Conservation (phyloP, 108 stramenopile species). For the Aurantiochytrium sp. region DNA sequence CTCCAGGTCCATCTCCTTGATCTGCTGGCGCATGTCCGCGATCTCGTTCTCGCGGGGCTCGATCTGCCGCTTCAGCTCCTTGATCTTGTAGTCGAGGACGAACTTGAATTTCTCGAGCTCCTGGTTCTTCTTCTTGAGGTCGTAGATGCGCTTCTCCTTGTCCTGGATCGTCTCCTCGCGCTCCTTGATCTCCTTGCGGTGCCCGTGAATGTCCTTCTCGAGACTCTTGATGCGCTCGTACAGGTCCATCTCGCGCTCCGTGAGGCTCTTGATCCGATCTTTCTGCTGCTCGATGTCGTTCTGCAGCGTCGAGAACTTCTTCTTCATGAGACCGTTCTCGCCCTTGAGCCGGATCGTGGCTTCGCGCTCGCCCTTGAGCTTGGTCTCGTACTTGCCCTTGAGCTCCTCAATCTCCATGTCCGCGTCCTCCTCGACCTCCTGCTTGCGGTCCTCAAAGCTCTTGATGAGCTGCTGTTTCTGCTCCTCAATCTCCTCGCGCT, state of each 20-base stretch:
- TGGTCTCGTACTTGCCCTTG: constrained; percentile 43
- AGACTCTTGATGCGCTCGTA: constrained; percentile 41
- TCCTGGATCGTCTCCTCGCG: constrained; percentile 61
- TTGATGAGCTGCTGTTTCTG: constrained; percentile 34
- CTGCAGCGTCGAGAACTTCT: constrained; percentile 58
- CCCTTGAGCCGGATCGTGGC: constrained; percentile 58
- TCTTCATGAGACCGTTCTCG: constrained; percentile 63
- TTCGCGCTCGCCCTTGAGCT: constrained; percentile 50
- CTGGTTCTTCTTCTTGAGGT: constrained; percentile 69
- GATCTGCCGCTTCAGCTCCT: constrained; percentile 66
- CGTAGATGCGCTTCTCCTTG: constrained; percentile 66
- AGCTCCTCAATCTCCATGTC: constrained; percentile 62
- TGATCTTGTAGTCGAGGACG: constrained; percentile 66
- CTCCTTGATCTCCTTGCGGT: constrained; percentile 51
- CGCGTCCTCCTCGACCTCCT: constrained; percentile 61
- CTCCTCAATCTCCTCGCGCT: constrained; percentile 43
- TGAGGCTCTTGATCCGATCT: constrained; percentile 40
- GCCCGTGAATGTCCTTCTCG: constrained; percentile 49
- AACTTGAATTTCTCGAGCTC: constrained; percentile 72
- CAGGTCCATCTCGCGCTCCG: constrained; percentile 42
- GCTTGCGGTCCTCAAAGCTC: constrained; percentile 47
- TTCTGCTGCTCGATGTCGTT: constrained; percentile 61
- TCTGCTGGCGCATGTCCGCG: constrained; percentile 55
- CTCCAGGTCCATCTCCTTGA: constrained; percentile 58
- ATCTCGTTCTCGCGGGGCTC: constrained; percentile 69